phyloP scores from a whole-genome alignment of 371 early-diverging fungal species.

The Nematocida homosporus region DNA sequence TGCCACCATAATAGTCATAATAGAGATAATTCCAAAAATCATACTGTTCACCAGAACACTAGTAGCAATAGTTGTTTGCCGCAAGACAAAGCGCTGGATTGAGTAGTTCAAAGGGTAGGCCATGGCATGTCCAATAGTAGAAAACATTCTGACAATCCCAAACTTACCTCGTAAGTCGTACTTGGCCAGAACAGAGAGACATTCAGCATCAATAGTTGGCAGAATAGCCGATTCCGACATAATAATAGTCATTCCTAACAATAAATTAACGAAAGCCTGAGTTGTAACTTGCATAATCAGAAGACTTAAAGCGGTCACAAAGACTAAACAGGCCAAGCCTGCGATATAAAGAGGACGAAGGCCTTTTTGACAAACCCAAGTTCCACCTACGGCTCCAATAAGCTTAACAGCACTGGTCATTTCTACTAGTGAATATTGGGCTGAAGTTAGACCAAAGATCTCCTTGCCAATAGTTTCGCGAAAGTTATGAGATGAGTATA shows the following conservation, averaged over 20 bases:
- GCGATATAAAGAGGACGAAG: constrained; percentile 31
- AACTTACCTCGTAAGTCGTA: not conserved
- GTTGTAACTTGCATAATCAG: constrained; percentile 9
- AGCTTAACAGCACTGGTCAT: constrained; percentile 48
- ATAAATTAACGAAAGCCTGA: not conserved
- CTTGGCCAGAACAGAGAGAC: constrained; percentile 16
- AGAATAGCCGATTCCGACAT: constrained; percentile 48
- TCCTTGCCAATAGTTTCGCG: constrained; percentile 29
- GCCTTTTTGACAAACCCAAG: constrained; percentile 17
- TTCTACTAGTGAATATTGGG: constrained; percentile 34
- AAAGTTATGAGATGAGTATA: constrained; percentile 53
- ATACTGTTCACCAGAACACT: constrained; percentile 26
- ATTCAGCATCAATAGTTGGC: constrained; percentile 51
- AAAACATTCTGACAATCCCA: constrained; percentile 36
- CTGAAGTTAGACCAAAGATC: constrained; percentile 16
- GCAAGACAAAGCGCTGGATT: not conserved
- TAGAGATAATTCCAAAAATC: constrained; percentile 20
- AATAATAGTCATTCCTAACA: constrained; percentile 24
- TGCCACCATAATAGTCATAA: not conserved
- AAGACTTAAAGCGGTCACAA: constrained; percentile 12
- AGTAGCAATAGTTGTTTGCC: not conserved
- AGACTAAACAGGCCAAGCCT: constrained; percentile 1
- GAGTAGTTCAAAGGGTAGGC: constrained; percentile 25
- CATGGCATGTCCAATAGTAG: constrained; percentile 41
- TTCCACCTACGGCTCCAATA: constrained; percentile 5